Percentiles rank a stretch among this genome's conserved stretches.
These are phyloP conservation scores for Apophysomyces variabilis DNA, from an alignment of 371 early-diverging fungal species.

Conservation along the genomic window DNA sequence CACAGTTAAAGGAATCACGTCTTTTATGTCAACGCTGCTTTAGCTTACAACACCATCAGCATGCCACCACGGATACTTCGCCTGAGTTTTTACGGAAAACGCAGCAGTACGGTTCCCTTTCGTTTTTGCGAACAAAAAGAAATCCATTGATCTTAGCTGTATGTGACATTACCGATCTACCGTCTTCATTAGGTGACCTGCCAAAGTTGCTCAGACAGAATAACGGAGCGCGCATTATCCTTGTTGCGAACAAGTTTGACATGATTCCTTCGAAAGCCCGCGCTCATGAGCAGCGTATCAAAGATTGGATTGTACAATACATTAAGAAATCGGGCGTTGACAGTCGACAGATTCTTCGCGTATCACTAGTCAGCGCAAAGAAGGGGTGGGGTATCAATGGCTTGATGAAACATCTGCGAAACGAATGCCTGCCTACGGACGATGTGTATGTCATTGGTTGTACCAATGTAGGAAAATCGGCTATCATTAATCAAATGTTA, in stretches of 20 bases:
- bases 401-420: constrained; percentile 50
- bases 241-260: constrained; percentile 75
- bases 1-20: constrained; percentile 21
- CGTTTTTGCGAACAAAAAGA: constrained; percentile 59
- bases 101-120: constrained; percentile 59
- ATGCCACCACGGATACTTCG: constrained; percentile 39
- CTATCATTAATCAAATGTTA: constrained; percentile 66
- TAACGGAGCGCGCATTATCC: constrained; percentile 52
- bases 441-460: constrained; percentile 74
- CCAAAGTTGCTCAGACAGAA: constrained; percentile 48
- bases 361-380: constrained; percentile 66
- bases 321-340: constrained; percentile 46
- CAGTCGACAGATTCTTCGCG: constrained; percentile 41
- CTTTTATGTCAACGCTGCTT: constrained; percentile 71
- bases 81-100: constrained; percentile 50
- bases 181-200: constrained; percentile 57
- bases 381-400: constrained; percentile 63
- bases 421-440: constrained; percentile 55
- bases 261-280: constrained; percentile 57
- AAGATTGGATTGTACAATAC: constrained; percentile 60
- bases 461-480: constrained; percentile 78
- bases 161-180: constrained; percentile 69
- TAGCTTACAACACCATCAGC: constrained; percentile 52
- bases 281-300: constrained; percentile 55
- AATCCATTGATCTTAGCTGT: constrained; percentile 62